A percentile compares a stretch with the other conserved stretches of the same genome.
These are phyloP conservation scores for Trypanosoma theileri DNA, from an alignment of 208 protist genomes.

Conservation along the genomic window DNA sequence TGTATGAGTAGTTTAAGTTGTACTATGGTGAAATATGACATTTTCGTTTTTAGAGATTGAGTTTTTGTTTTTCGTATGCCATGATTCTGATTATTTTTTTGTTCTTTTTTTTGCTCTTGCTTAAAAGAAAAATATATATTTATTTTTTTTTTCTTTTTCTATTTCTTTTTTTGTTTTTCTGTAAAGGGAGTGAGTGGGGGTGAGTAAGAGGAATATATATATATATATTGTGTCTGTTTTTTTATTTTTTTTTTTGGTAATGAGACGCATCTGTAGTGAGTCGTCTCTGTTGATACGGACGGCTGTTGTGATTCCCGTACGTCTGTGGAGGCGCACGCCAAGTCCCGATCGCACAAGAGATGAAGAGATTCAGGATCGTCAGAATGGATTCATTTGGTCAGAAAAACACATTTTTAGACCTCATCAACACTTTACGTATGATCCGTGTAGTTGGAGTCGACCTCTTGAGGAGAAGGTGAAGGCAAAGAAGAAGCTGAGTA, in stretches of 20 bases:
- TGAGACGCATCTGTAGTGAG: slow-evolving; percentile 6
- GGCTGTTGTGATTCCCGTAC: background rate
- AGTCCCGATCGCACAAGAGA: slow-evolving; percentile 67
- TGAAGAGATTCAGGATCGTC: slow-evolving; percentile 71
- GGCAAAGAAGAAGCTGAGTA: slow-evolving; percentile 26
- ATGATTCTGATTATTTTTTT: slow-evolving; percentile 10
- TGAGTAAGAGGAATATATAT: too few species aligned
- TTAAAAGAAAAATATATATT: too few species aligned
- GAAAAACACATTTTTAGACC: slow-evolving; percentile 65
- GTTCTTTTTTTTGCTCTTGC: background rate
- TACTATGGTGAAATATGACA: too few species aligned
- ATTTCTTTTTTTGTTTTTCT: background rate
- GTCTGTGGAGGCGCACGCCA: slow-evolving; percentile 13
- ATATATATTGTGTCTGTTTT: slow-evolving; percentile 3
- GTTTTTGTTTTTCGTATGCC: background rate
- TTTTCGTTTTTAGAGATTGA: background rate
- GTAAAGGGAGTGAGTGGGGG: too few species aligned
- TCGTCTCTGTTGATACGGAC: background rate
- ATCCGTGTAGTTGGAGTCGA: slow-evolving; percentile 76
- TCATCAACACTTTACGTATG: slow-evolving; percentile 85
- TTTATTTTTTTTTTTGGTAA: slow-evolving; percentile 2
- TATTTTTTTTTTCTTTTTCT: background rate
- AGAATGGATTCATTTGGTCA: slow-evolving; percentile 74
- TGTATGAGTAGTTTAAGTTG: background rate
- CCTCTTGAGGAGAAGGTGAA: slow-evolving; percentile 50